These are phyloP conservation scores for Eucalyptus sp. DNA, from an alignment of 345 rosid species.

Conservation along the genomic window DNA sequence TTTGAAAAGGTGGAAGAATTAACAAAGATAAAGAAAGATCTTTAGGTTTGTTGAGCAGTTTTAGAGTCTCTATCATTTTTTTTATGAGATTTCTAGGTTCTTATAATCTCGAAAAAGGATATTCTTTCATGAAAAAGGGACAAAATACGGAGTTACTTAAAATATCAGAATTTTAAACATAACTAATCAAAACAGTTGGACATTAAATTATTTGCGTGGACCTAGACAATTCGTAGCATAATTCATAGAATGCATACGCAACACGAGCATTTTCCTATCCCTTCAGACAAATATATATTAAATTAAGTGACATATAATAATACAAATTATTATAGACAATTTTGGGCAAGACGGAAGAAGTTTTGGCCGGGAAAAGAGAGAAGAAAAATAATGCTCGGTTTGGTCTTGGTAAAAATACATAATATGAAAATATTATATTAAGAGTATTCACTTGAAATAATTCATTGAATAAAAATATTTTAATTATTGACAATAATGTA, in stretches of 20 bases:
- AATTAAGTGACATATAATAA: not conserved
- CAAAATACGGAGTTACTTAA: not conserved
- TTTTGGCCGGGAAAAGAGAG: not conserved
- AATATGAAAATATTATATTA: not conserved
- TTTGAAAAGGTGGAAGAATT: not conserved
- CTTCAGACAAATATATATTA: not conserved
- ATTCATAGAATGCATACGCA: no score
- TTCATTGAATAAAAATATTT: not conserved
- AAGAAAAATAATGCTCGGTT: not conserved
- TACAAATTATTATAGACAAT: not conserved
- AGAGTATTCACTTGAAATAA: not conserved
- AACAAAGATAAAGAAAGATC: not conserved
- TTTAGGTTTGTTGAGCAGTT: not conserved
- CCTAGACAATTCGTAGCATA: not conserved
- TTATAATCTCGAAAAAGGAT: not conserved
- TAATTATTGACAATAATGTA: not conserved
- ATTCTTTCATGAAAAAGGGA: not conserved
- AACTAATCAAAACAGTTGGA: not conserved
- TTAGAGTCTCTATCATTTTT: not conserved
- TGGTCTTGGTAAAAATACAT: not conserved
- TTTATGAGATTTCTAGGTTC: not conserved
- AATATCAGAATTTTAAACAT: not conserved
- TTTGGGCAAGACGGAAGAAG: not conserved
- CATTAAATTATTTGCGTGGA: not conserved
- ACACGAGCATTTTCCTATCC: not conserved